Percentiles rank a stretch among this genome's conserved stretches.
Evolutionary conservation across 129 eudicot genomes (phyloP).

Genomic region (Artemisia annua): DNA sequence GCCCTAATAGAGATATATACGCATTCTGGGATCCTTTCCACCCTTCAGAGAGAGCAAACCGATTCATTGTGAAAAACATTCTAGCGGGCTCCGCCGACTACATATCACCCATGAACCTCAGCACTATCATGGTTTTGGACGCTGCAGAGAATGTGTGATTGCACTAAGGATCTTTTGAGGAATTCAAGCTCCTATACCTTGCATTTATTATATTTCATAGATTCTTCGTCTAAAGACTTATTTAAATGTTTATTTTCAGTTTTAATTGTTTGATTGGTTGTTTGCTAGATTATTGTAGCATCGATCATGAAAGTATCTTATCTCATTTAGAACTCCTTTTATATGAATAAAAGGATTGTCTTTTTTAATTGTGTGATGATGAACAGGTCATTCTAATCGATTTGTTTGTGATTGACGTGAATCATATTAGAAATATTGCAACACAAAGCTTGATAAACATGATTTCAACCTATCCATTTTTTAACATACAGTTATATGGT

Average conservation of each 20-base stretch:
- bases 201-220: constrained; percentile 18
- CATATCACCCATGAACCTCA: constrained; percentile 46
- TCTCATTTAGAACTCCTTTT: not conserved
- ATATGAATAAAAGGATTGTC: constrained; percentile 7
- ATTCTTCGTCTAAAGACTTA: constrained; percentile 9
- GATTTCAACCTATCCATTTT: too few species aligned
- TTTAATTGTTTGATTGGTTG: constrained; percentile 10
- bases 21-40: constrained; percentile 54
- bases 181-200: constrained; percentile 6
- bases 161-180: not conserved
- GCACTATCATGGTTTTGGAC: constrained; percentile 38
- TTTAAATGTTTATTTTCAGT: constrained; percentile 5
- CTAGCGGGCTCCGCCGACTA: constrained; percentile 22
- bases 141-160: constrained; percentile 18
- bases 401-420: too few species aligned
- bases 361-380: not conserved
- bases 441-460: too few species aligned
- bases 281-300: constrained; percentile 5
- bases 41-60: constrained; percentile 43
- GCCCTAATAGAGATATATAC: constrained; percentile 34
- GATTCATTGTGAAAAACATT: constrained; percentile 34
- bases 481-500: too few species aligned
- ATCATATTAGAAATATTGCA: too few species aligned
- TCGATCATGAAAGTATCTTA: constrained; percentile 10
- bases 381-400: too few species aligned